Evolutionary conservation across 1,284 basidiomycete species (phyloP).

Genomic region (Dichomitus squalens): DNA sequence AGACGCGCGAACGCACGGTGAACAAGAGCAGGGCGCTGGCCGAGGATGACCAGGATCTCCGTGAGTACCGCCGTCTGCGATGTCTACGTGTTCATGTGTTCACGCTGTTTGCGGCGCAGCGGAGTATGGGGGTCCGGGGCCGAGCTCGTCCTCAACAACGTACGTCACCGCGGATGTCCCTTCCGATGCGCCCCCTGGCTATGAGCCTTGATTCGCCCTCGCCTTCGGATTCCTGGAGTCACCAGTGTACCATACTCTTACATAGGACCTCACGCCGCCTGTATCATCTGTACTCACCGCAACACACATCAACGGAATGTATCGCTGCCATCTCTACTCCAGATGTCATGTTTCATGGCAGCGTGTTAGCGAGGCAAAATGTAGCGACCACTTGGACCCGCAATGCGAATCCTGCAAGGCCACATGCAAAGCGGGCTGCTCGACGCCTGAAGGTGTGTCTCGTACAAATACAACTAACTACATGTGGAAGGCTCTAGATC

Average conservation of each 20-base stretch:
- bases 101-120: constrained; percentile 1
- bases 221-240: neutral
- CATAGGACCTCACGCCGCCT: neutral
- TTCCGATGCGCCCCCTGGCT: constrained; percentile 64
- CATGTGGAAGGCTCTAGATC: too few relatives aligned
- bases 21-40: constrained; percentile 68
- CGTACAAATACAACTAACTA: too few relatives aligned
- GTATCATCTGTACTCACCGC: constrained; percentile 4
- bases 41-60: constrained; percentile 61
- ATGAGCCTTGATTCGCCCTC: constrained; percentile 44
- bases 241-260: neutral
- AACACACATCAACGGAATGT: neutral
- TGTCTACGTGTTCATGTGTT: neutral
- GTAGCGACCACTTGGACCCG: too few relatives aligned
- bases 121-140: constrained; percentile 29
- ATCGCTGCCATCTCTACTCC: neutral
- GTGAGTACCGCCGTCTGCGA: constrained; percentile 39
- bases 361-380: too few relatives aligned
- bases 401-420: too few relatives aligned
- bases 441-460: too few relatives aligned
- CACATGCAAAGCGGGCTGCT: too few relatives aligned
- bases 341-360: too few relatives aligned
- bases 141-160: constrained; percentile 46
- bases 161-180: constrained; percentile 38
- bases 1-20: constrained; percentile 71